Percentiles rank a stretch among this genome's conserved stretches.
Evolutionary conservation across 2,329 filamentous ascomycete species (phyloP).

Genomic region (Arthrobotrys musiformis): DNA sequence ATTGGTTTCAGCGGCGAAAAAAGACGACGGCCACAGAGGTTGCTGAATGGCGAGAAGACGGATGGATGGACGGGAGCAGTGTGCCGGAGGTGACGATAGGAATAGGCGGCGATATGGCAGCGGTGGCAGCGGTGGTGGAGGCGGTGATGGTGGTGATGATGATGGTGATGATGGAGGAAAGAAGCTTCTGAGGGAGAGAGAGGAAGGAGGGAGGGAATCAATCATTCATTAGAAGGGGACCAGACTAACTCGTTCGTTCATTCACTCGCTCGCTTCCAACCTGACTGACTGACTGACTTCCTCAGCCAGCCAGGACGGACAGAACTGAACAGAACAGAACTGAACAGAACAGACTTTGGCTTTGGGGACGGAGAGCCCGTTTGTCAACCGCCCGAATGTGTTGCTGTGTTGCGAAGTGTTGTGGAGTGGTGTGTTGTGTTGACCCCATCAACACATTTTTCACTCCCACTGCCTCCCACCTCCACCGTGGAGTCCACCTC

Average conservation of each 20-base stretch:
- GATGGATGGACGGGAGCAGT: conserved; percentile 42
- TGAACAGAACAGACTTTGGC: neutral
- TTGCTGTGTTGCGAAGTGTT: conserved; percentile 4
- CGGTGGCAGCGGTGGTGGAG: conserved; percentile 69
- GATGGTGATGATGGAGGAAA: conserved; percentile 73
- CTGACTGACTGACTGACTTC: no score
- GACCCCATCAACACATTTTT: neutral
- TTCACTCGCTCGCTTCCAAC: no score
- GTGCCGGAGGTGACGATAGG: conserved; percentile 14
- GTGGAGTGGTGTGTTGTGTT: neutral
- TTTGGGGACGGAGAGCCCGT: neutral
- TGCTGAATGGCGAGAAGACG: neutral
- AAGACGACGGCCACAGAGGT: neutral
- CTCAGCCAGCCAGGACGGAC: neutral
- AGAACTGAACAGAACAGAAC: conserved; percentile 10
- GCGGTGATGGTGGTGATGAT: conserved; percentile 67
- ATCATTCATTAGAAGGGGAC: neutral
- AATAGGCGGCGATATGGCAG: conserved; percentile 67
- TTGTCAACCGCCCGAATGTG: neutral
- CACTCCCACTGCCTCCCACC: neutral
- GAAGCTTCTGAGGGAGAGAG: conserved; percentile 75
- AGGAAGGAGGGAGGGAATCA: conserved; percentile 60
- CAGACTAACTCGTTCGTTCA: no score
- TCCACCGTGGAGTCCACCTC: no score
- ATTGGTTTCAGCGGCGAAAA: conserved; percentile 1